These are phyloP conservation scores for Hibiscus syriacus DNA, from an alignment of 345 rosid species.

Conservation along the genomic window DNA sequence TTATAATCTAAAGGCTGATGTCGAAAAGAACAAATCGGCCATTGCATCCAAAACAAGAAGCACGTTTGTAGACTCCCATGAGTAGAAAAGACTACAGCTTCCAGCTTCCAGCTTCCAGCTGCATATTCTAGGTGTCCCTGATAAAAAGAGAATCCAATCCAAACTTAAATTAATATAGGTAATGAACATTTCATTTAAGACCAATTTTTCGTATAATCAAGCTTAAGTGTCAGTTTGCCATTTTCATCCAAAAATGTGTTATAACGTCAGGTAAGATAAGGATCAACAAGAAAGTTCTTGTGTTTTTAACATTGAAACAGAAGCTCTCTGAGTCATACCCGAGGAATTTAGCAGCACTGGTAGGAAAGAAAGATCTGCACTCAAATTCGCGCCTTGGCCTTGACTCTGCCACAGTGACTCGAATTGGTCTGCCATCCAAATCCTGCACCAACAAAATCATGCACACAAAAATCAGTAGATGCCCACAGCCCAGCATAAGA, in stretches of 20 bases:
- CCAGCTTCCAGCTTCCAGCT: slow-evolving; percentile 1
- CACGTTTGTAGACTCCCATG: neutral
- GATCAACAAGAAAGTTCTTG: neutral
- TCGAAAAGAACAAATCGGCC: neutral
- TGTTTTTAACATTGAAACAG: neutral
- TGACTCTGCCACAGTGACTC: slow-evolving; percentile 83
- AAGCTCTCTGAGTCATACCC: slow-evolving; percentile 20
- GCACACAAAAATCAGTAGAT: too few relatives aligned
- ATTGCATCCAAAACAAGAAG: slow-evolving; percentile 1
- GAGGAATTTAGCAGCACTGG: slow-evolving; percentile 10
- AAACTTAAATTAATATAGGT: neutral
- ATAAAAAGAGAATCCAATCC: neutral
- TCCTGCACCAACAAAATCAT: slow-evolving; percentile 41
- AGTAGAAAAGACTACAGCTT: neutral
- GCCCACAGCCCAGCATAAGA: neutral
- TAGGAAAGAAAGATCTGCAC: slow-evolving; percentile 8
- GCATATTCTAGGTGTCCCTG: slow-evolving; percentile 14
- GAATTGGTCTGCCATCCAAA: slow-evolving; percentile 76
- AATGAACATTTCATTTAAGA: neutral
- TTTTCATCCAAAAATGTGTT: too few relatives aligned
- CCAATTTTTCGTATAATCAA: neutral
- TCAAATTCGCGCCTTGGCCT: slow-evolving; percentile 80
- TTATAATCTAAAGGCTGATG: neutral
- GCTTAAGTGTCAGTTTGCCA: too few relatives aligned
- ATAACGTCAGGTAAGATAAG: too few relatives aligned